Evolutionary conservation across 1,284 basidiomycete species (phyloP), one percentile per base, ranked within the genome.

Genomic region (Earliella scabrosa): DNA sequence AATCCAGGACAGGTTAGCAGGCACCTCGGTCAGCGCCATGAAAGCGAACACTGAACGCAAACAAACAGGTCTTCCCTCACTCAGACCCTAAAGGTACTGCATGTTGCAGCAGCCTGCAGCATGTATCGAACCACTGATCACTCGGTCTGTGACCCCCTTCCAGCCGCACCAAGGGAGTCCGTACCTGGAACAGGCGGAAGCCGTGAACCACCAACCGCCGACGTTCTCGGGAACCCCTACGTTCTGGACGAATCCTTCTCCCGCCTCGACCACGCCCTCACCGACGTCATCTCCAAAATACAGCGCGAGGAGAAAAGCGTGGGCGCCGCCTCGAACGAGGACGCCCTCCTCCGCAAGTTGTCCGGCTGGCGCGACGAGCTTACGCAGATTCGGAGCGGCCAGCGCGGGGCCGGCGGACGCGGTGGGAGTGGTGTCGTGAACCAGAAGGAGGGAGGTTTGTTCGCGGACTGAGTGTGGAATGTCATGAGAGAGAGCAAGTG

Each of bases 1-100:
- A 71, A 71, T 44, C 70, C 70, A 7, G 70, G 68, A 11, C 67
- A 68, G 57, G 69, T 66, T 41, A 32, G 64, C 16, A 41, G 23
- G 16, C 3, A 41, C 5, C 5, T 24, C 39, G 9, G 4, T 41
- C 4, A 31, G 3, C 20, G 9, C n/a, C n/a, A n/a, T n/a, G n/a
- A n/a, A 9, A 21, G 4, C 40, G 11, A 35, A 20, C 14, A 34
- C n/a, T 14, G 14, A 24, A 29, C 47, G 31, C 2, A 21, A 23
- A n/a, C 13, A n/a, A 3, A n/a, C 52, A 69, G 69, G 67, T 71
- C 18, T 70, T 63, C 40, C 70, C 69, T 0, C 65, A 67, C 29
- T 66, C 70, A 8, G 70, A 70, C 39, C 68, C 67, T 2, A 49
- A 65, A 48, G 59, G 68, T 66, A 51, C 9, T 53, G 29, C 6